Evolutionary conservation across 73 alveolate genomes (phyloP).

Genomic region (Symbiodinium pilosum): DNA sequence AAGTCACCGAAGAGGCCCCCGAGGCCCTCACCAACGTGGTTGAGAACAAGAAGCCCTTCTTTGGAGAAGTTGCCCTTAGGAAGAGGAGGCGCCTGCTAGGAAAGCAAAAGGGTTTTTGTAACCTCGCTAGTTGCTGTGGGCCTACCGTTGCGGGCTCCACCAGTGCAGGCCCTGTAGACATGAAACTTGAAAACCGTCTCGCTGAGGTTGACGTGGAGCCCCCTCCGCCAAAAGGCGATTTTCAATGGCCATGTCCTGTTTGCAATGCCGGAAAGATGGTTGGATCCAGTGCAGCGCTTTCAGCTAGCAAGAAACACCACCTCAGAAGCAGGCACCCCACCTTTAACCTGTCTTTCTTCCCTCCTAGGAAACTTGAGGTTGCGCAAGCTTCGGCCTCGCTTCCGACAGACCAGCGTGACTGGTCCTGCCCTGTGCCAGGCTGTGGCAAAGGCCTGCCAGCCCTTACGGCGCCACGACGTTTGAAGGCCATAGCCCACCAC

Average conservation of each 20-base stretch:
- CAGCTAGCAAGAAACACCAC: not conserved
- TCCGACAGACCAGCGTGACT: not conserved
- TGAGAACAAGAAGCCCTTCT: too few species aligned
- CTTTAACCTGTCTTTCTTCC: not conserved
- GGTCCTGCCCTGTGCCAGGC: not conserved
- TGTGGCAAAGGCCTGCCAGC: not conserved
- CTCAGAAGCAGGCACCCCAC: not conserved
- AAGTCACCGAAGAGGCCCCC: too few species aligned
- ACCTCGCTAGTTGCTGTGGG: not conserved
- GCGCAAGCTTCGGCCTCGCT: too few species aligned
- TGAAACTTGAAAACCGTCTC: too few species aligned
- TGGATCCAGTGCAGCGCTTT: too few species aligned
- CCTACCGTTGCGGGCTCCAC: not conserved
- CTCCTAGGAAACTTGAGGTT: not conserved
- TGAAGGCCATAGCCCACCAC: not conserved
- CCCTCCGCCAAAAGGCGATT: not conserved
- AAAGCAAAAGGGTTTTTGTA: too few species aligned
- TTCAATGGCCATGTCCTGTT: not conserved
- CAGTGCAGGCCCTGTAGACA: not conserved
- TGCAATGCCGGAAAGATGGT: not conserved
- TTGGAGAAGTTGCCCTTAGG: too few species aligned
- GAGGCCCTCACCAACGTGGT: too few species aligned
- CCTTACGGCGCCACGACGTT: not conserved
- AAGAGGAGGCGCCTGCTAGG: too few species aligned
- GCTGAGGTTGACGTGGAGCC: too few species aligned